Percentiles rank a stretch among this genome's conserved stretches.
These are phyloP conservation scores for Leptomonas pyrrhocoris DNA, from an alignment of 208 protist species.

Conservation along the genomic window DNA sequence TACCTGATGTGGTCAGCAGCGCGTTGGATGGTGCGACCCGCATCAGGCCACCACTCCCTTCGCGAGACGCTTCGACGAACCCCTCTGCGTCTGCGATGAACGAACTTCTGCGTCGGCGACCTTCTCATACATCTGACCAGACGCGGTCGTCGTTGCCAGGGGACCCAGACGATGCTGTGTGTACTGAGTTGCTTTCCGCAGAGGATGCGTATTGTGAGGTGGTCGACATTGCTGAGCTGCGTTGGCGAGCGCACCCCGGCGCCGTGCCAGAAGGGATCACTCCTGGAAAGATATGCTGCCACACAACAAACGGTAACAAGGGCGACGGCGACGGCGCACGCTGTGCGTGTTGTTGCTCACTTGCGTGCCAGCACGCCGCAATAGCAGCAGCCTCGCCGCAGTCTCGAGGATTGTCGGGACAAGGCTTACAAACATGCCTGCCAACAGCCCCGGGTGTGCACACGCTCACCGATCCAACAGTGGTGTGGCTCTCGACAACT, in stretches of 20 bases:
- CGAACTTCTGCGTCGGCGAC: background rate
- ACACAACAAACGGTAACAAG: background rate
- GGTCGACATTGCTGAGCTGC: slow-evolving; percentile 30
- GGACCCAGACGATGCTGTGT: background rate
- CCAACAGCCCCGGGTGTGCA: no score
- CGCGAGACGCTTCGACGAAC: background rate
- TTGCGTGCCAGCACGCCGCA: slow-evolving; percentile 1
- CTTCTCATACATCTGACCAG: background rate
- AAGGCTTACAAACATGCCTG: no score
- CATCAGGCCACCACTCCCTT: background rate
- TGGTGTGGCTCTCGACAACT: background rate
- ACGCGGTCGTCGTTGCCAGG: background rate
- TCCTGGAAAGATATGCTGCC: background rate
- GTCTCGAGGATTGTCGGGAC: background rate
- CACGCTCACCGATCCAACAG: background rate
- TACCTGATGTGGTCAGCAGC: background rate
- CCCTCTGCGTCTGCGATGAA: background rate
- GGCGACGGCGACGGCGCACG: background rate
- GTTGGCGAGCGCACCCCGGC: slow-evolving; percentile 1
- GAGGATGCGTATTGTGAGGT: slow-evolving; percentile 24
- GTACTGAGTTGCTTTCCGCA: background rate
- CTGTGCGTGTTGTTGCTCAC: slow-evolving; percentile 12
- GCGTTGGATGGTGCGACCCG: no score
- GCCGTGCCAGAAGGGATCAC: no score
- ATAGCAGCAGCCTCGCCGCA: background rate